Evolutionary conservation across 306 rosid genomes (phyloP), one percentile per base, ranked within the genome.

Genomic region (Vigna trinervia): DNA sequence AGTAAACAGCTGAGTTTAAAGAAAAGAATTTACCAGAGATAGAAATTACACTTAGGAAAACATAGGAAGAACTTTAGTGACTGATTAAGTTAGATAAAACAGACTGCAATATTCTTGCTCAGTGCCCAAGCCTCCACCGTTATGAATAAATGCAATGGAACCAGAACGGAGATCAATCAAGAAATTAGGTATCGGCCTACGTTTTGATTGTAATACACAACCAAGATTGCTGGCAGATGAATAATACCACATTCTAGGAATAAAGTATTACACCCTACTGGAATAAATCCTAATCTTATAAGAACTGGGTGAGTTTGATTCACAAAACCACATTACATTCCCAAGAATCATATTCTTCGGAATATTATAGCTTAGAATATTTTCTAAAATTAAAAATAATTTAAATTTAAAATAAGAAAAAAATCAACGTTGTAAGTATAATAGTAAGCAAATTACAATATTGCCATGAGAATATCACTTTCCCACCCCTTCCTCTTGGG

Each of bases 201-300:
- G 77, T 43, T 17, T 41, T 59, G 30, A 74, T 12, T 46, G 76
- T 52, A 74, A 36, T n/a, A 60, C 3, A 41, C 19, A 30, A 52
- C 54, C 20, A 8, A 52, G 38, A 73, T 60, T 11, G 26, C 48
- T 52, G 75, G 47, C 62, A 5, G 36, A 54, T 43, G 53, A 47
- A 62, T 41, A 30, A 65, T 43, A 14, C 20, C 12, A 15, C n/a
- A 64, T 15, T 73, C 13, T 45, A 53, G 22, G 0, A 7, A 47
- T 34, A 47, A 26, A 62, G 20, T 19, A 63, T 20, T 72, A 19
- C 17, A 63, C 69, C 54, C 61, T 39, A 8, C 68, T 28, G 19
- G 74, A 72, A 72, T 22, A 78, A 50, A 59, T 28, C 17, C 46
- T 71, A 26, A 52, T 52, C 59, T 26, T 39, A 52, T 51, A 38